These are phyloP conservation scores for Rhamnella rubrinervis DNA, from an alignment of 331 rosid genomes.

Conservation along the genomic window DNA sequence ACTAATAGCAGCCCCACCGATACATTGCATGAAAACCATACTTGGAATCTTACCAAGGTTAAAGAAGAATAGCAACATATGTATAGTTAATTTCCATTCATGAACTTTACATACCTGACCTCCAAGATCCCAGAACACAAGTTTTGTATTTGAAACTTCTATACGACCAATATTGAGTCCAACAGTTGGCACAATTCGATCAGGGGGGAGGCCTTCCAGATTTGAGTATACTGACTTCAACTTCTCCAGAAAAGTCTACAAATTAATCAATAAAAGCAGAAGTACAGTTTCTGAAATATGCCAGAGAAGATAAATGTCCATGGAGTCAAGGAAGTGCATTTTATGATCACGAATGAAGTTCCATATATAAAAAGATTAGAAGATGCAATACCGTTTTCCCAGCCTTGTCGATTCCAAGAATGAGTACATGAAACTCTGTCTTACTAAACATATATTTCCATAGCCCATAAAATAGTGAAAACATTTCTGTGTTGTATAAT, in stretches of 20 bases:
- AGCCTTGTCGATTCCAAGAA: conserved; percentile 95
- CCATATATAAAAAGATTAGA: conserved; percentile 9
- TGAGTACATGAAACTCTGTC: conserved; percentile 94
- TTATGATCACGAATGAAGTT: conserved; percentile 18
- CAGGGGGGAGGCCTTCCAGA: conserved; percentile 87
- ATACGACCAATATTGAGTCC: conserved; percentile 96
- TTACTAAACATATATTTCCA: conserved; percentile 87
- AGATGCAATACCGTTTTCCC: conserved; percentile 82
- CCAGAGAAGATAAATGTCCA: background rate
- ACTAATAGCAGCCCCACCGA: too few species aligned
- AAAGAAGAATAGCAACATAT: background rate
- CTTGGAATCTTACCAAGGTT: background rate
- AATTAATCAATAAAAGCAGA: conserved; percentile 6
- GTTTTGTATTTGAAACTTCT: conserved; percentile 77
- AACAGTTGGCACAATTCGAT: conserved; percentile 96
- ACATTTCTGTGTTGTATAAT: conserved; percentile 52
- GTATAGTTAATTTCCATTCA: background rate
- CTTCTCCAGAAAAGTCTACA: conserved; percentile 94
- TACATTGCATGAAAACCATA: background rate
- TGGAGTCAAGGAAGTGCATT: conserved; percentile 1
- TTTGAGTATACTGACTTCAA: conserved; percentile 78
- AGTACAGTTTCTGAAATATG: background rate
- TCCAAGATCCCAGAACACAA: conserved; percentile 98
- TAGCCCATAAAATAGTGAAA: conserved; percentile 89
- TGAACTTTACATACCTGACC: conserved; percentile 77